Evolutionary conservation across 257 asterid species (phyloP).

Genomic region (Solanum tarijense): DNA sequence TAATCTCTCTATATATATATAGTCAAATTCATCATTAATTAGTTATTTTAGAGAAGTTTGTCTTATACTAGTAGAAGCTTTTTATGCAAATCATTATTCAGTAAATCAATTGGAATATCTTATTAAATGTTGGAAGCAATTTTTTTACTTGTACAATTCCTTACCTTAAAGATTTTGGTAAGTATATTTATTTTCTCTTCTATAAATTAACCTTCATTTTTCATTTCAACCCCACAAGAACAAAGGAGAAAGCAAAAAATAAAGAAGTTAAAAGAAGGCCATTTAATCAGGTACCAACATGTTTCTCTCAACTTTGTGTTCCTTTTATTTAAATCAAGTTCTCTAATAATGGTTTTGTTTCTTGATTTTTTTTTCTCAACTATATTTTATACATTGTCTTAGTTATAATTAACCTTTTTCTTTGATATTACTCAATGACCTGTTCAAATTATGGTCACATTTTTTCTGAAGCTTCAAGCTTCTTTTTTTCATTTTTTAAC

Average conservation of each 20-base stretch:
- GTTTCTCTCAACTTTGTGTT: conserved; percentile 14
- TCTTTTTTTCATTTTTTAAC: conserved; percentile 1
- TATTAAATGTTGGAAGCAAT: neutral
- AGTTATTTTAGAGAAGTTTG: neutral
- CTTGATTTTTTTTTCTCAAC: neutral
- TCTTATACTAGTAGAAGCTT: neutral
- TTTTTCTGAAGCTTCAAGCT: conserved; percentile 35
- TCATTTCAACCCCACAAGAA: neutral
- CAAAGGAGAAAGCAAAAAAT: neutral
- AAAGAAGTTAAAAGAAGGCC: conserved; percentile 17
- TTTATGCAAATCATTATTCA: neutral
- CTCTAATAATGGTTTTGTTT: neutral
- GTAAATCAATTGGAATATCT: neutral
- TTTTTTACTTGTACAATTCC: neutral
- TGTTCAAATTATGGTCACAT: conserved; percentile 16
- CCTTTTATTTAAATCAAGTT: conserved; percentile 15
- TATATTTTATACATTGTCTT: neutral
- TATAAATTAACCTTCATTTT: neutral
- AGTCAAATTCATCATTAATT: neutral
- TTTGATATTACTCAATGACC: conserved; percentile 27
- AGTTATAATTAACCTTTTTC: conserved; percentile 18
- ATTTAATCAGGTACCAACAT: conserved; percentile 15
- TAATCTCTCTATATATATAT: neutral
- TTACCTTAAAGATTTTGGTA: neutral
- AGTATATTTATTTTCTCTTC: neutral